Conservation (phyloP, 257 asterid species). For the Fraxinus quadrangulata region DNA sequence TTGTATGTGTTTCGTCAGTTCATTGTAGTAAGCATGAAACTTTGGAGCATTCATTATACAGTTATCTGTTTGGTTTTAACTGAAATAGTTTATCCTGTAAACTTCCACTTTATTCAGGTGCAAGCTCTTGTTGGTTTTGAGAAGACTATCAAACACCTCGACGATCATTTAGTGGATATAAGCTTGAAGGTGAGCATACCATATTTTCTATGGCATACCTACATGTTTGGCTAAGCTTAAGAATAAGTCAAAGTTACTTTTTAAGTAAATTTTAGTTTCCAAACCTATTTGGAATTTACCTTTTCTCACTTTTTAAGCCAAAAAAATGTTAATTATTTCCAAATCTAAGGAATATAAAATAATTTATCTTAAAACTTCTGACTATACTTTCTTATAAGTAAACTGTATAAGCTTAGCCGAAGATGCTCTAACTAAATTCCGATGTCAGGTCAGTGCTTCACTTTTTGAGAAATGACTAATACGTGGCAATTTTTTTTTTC, state of each 20-base stretch:
- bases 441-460: not conserved
- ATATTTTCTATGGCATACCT: not conserved
- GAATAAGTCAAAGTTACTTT: too few relatives aligned
- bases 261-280: not conserved
- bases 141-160: slow-evolving; percentile 86
- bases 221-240: not conserved
- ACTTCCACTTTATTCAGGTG: slow-evolving; percentile 44
- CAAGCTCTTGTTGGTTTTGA: slow-evolving; percentile 98
- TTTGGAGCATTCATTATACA: not conserved
- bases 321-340: too few relatives aligned
- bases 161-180: slow-evolving; percentile 80
- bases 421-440: not conserved
- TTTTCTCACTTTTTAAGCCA: not conserved
- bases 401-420: not conserved
- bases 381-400: not conserved
- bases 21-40: not conserved
- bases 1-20: not conserved
- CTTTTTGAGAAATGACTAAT: not conserved
- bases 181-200: slow-evolving; percentile 63
- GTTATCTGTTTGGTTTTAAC: not conserved
- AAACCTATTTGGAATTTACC: not conserved
- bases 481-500: too few relatives aligned
- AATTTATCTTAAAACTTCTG: not conserved
- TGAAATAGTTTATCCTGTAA: not conserved
- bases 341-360: not conserved